Conservation (phyloP, 805 yeast genomes). For the Candida ponderosae region DNA sequence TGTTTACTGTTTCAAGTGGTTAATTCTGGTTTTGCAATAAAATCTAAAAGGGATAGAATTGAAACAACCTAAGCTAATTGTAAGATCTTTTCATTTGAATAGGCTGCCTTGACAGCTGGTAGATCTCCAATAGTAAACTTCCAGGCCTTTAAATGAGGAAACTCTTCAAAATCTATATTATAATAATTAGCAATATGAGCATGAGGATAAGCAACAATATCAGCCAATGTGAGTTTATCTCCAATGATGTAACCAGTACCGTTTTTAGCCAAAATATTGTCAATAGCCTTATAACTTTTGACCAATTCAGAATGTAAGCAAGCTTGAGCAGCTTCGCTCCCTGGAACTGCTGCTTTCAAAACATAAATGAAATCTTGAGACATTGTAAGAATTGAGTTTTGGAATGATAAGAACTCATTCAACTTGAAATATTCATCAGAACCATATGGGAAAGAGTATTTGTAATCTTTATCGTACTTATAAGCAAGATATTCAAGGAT, state of each 20-base stretch:
- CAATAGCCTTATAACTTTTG: slow-evolving; percentile 41
- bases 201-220: slow-evolving; percentile 30
- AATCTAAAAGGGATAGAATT: too few species aligned
- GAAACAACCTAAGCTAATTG: background rate
- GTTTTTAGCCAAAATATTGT: slow-evolving; percentile 31
- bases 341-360: slow-evolving; percentile 33
- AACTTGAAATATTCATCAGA: slow-evolving; percentile 36
- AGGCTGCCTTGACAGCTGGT: slow-evolving; percentile 1
- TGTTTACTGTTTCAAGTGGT: too few species aligned
- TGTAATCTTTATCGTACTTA: slow-evolving; percentile 43
- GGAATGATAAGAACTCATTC: slow-evolving; percentile 42
- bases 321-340: slow-evolving; percentile 39
- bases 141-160: slow-evolving; percentile 1
- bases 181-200: slow-evolving; percentile 23
- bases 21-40: too few species aligned
- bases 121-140: background rate
- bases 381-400: slow-evolving; percentile 47
- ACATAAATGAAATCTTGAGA: slow-evolving; percentile 47
- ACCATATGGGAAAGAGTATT: slow-evolving; percentile 23
- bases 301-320: slow-evolving; percentile 34
- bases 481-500: slow-evolving; percentile 47
- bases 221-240: slow-evolving; percentile 45
- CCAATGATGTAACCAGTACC: slow-evolving; percentile 43
- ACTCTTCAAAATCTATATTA: background rate
- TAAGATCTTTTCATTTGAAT: background rate